Evolutionary conservation across 768 basidiomycete genomes (phyloP).

Genomic region (Obba rivulosa): DNA sequence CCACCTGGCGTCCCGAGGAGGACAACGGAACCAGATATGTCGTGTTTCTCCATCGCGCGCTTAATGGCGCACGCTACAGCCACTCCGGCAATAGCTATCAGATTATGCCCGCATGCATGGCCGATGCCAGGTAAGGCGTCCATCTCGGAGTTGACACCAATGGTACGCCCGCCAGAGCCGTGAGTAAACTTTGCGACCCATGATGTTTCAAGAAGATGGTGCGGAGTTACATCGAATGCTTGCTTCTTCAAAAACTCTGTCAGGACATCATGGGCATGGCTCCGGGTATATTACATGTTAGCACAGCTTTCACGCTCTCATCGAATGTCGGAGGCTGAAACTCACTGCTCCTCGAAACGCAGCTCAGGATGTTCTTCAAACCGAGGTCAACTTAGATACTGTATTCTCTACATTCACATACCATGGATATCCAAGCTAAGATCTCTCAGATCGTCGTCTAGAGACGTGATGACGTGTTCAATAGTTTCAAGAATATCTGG

Average conservation of each 20-base stretch:
- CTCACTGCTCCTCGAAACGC: constrained; percentile 61
- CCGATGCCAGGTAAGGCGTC: constrained; percentile 38
- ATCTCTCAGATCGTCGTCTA: constrained; percentile 49
- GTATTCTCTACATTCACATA: constrained; percentile 21
- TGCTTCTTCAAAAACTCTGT: constrained; percentile 62
- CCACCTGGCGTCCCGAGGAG: constrained; percentile 76
- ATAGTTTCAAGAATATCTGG: constrained; percentile 60
- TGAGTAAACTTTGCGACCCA: constrained; percentile 68
- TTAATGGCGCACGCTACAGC: constrained; percentile 69
- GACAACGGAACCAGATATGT: constrained; percentile 64
- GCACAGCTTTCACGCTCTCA: no score
- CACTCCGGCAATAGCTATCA: constrained; percentile 74
- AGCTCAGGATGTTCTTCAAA: constrained; percentile 64
- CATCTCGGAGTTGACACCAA: constrained; percentile 79
- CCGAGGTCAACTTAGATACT: not conserved
- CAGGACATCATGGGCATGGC: constrained; percentile 67
- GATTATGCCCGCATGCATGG: constrained; percentile 79
- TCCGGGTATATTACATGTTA: no score
- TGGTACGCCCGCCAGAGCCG: constrained; percentile 60
- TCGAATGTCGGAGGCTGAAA: not conserved
- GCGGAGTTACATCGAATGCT: constrained; percentile 57
- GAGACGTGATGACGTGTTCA: constrained; percentile 44
- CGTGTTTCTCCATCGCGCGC: constrained; percentile 51
- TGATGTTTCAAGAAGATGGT: constrained; percentile 64
- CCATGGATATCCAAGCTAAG: constrained; percentile 74